These are phyloP conservation scores for Daldinia grandis DNA, from an alignment of 495 filamentous ascomycete species.

Conservation along the genomic window DNA sequence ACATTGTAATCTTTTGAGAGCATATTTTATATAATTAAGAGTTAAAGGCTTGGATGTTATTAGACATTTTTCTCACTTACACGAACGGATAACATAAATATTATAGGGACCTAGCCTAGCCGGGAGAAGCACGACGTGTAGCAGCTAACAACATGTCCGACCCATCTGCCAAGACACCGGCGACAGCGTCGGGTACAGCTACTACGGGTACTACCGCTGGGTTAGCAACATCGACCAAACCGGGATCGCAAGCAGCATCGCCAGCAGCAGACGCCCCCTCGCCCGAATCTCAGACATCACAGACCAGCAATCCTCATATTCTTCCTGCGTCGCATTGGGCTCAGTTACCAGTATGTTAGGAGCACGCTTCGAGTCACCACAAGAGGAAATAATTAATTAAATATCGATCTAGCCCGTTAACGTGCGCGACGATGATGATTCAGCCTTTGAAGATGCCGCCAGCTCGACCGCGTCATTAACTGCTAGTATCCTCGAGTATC, in stretches of 20 bases:
- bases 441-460: conserved; percentile 41
- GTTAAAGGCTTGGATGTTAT: background rate
- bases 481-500: conserved; percentile 55
- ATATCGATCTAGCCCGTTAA: conserved; percentile 12
- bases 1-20: background rate
- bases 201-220: background rate
- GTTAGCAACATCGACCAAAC: background rate
- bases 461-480: conserved; percentile 56
- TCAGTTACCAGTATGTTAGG: conserved; percentile 25
- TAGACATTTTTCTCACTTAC: background rate
- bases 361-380: background rate
- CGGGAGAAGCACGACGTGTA: background rate
- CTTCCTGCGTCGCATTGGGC: conserved; percentile 46
- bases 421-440: conserved; percentile 42
- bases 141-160: conserved; percentile 23
- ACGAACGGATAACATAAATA: background rate
- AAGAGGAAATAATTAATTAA: conserved; percentile 6
- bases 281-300: background rate
- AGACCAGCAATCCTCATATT: conserved; percentile 12
- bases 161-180: conserved; percentile 3
- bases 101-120: background rate
- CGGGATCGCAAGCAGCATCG: background rate
- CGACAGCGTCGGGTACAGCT: background rate
- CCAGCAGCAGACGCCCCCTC: conserved; percentile 9
- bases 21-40: background rate